phyloP scores from a whole-genome alignment of 495 filamentous ascomycete species.

The Melanomma pulvis-pyrius region DNA sequence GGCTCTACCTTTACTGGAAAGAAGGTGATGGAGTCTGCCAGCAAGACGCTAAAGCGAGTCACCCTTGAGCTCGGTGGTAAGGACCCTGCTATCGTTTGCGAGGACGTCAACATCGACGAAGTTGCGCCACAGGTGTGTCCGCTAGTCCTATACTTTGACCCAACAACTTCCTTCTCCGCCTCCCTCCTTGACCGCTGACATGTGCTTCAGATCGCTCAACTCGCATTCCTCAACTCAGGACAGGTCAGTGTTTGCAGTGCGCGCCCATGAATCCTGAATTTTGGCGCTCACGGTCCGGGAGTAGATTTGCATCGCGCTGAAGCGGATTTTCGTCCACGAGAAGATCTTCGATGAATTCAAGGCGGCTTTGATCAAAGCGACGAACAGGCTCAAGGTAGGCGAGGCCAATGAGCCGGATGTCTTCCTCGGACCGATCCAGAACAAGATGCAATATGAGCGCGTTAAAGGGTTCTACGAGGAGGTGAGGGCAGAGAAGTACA shows the following conservation, averaged over 20 bases:
- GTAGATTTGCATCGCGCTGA: conserved; percentile 53
- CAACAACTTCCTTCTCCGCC: no score
- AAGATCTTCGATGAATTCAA: conserved; percentile 63
- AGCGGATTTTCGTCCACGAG: conserved; percentile 67
- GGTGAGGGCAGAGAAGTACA: conserved; percentile 46
- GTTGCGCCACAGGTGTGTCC: neutral
- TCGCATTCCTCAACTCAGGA: conserved; percentile 62
- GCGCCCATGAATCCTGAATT: no score
- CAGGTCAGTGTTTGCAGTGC: no score
- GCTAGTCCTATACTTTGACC: neutral
- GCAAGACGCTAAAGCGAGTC: conserved; percentile 44
- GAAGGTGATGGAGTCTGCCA: conserved; percentile 41
- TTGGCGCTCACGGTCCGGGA: no score
- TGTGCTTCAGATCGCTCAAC: conserved; percentile 47
- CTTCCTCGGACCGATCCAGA: conserved; percentile 62
- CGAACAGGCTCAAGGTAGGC: conserved; percentile 52
- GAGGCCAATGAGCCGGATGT: conserved; percentile 48
- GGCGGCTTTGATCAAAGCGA: conserved; percentile 52
- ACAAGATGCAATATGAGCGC: conserved; percentile 48
- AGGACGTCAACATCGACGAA: conserved; percentile 61
- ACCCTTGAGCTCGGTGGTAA: conserved; percentile 67
- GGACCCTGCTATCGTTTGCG: conserved; percentile 62
- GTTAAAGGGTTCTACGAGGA: conserved; percentile 44
- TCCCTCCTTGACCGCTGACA: conserved; percentile 55
- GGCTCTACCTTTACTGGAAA: conserved; percentile 44